A percentile compares a stretch with the other conserved stretches of the same genome.
phyloP scores from a whole-genome alignment of 495 filamentous ascomycete species.

The Aspergillus indologenus region DNA sequence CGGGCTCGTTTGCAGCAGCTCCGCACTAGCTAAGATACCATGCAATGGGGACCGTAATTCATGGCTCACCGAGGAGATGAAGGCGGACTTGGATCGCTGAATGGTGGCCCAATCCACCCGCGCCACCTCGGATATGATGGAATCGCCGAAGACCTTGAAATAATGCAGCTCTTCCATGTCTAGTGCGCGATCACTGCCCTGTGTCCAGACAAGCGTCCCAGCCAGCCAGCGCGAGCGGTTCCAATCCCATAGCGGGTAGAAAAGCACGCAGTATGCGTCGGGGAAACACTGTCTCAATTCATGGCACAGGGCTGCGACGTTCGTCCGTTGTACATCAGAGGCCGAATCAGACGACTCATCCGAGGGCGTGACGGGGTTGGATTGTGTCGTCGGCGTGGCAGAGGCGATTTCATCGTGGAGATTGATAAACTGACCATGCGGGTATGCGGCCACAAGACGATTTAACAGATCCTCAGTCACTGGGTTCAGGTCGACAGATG shows the following conservation, averaged over 20 bases:
- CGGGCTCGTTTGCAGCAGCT: constrained; percentile 49
- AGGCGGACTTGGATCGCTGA: constrained; percentile 61
- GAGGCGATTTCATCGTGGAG: constrained; percentile 6
- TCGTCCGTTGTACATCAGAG: neutral
- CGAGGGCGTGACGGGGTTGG: neutral
- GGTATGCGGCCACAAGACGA: constrained; percentile 8
- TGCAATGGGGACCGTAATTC: constrained; percentile 69
- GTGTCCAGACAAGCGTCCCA: constrained; percentile 56
- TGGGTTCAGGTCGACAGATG: neutral
- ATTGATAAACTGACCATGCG: constrained; percentile 15
- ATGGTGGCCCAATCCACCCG: constrained; percentile 46
- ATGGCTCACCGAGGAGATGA: constrained; percentile 70
- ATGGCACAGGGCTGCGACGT: neutral
- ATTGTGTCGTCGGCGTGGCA: neutral
- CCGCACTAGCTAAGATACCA: constrained; percentile 61
- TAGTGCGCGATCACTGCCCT: constrained; percentile 43
- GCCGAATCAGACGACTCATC: neutral
- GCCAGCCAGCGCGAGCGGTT: constrained; percentile 61
- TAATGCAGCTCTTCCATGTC: constrained; percentile 49
- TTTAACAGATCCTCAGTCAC: constrained; percentile 12
- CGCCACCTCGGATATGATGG: constrained; percentile 60
- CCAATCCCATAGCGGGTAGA: constrained; percentile 61
- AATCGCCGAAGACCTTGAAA: constrained; percentile 59
- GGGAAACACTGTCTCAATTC: constrained; percentile 33
- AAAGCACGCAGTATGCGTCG: constrained; percentile 50